Conservation (phyloP, 345 rosid species). For the Hypericum androsaemum region DNA sequence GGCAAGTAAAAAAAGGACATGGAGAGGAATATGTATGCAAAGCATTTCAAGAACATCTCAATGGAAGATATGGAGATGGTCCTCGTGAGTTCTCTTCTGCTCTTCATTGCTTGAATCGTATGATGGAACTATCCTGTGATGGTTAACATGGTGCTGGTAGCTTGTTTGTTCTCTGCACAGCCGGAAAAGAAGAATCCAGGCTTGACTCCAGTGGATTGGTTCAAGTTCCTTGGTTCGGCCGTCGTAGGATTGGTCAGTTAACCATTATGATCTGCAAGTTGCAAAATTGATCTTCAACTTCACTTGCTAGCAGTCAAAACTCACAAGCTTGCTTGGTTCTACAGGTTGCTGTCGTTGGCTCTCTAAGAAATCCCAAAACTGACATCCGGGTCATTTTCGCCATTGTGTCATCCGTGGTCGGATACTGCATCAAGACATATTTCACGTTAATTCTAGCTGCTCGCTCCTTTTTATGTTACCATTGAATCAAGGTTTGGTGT, state of each 20-base stretch:
- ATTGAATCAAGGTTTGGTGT: neutral
- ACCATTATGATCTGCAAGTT: no score
- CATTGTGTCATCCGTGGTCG: constrained; percentile 74
- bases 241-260: constrained; percentile 84
- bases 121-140: no score
- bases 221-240: constrained; percentile 84
- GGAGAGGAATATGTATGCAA: constrained; percentile 71
- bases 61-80: constrained; percentile 99
- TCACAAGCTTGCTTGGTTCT: constrained; percentile 6
- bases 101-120: constrained; percentile 4
- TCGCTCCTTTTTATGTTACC: neutral
- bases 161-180: constrained; percentile 32
- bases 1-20: constrained; percentile 41
- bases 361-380: constrained; percentile 65
- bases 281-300: neutral
- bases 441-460: constrained; percentile 65
- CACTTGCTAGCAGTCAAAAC: neutral
- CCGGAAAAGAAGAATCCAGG: constrained; percentile 98
- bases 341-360: constrained; percentile 75
- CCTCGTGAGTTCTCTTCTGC: constrained; percentile 57
- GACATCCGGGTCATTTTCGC: constrained; percentile 89
- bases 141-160: constrained; percentile 10
- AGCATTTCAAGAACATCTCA: constrained; percentile 96
- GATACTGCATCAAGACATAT: constrained; percentile 92
- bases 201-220: constrained; percentile 98